Conservation (phyloP, 129 eudicot species). For the Flaveria robusta region DNA sequence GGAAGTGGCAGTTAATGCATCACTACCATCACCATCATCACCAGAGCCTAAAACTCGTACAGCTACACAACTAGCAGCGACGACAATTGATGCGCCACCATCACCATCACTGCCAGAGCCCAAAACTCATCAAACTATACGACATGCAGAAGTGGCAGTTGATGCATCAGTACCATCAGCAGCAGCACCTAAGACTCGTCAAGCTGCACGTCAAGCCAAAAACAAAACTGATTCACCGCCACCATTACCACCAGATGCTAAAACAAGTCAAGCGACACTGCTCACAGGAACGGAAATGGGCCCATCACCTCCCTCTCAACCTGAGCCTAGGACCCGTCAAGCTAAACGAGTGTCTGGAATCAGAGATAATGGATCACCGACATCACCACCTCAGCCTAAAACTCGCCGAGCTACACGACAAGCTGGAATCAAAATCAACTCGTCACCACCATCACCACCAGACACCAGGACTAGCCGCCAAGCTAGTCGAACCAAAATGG, state of each 20-base stretch:
- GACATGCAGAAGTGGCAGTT: background rate
- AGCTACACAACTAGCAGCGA: constrained; percentile 12
- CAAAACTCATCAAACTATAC: constrained; percentile 24
- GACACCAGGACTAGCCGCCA: constrained; percentile 28
- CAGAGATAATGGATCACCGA: background rate
- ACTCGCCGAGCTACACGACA: constrained; percentile 29
- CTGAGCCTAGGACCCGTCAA: constrained; percentile 17
- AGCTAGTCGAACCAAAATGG: constrained; percentile 17
- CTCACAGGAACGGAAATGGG: background rate
- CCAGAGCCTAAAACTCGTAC: background rate
- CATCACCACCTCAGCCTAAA: constrained; percentile 23
- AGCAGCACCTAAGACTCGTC: constrained; percentile 12
- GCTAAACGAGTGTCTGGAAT: constrained; percentile 25
- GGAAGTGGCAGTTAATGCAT: background rate
- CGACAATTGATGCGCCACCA: background rate
- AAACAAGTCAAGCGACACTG: constrained; percentile 25
- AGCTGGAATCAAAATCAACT: constrained; percentile 22
- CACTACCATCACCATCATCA: background rate
- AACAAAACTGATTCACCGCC: constrained; percentile 21
- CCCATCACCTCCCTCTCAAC: constrained; percentile 6
- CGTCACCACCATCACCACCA: constrained; percentile 34
- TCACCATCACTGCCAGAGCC: background rate
- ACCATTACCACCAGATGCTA: constrained; percentile 25
- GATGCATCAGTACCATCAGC: constrained; percentile 1
- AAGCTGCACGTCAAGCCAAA: constrained; percentile 20